These are phyloP conservation scores for Podospora tetraspora DNA, from an alignment of 495 filamentous ascomycete species.

Conservation along the genomic window DNA sequence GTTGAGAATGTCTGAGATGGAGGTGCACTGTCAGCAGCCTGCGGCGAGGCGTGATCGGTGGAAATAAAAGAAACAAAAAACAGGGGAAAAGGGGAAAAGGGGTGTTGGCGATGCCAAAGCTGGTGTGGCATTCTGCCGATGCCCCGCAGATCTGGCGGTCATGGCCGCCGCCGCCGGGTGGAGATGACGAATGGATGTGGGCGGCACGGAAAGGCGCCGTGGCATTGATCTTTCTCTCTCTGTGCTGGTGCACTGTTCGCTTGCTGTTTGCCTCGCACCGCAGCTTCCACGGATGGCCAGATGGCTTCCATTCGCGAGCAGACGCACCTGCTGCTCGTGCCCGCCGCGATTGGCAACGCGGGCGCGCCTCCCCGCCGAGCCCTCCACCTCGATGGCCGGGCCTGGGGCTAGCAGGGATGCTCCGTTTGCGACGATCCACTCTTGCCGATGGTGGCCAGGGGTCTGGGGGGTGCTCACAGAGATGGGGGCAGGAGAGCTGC, in stretches of 20 bases:
- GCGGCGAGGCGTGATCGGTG: background rate
- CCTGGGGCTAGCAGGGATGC: constrained; percentile 11
- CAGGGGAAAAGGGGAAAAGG: background rate
- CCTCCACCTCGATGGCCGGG: constrained; percentile 2
- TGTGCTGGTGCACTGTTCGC: background rate
- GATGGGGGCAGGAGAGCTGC: background rate
- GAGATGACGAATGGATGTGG: background rate
- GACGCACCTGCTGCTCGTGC: background rate
- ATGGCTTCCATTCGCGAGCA: background rate
- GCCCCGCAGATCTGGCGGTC: constrained; percentile 9
- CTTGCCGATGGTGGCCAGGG: constrained; percentile 9
- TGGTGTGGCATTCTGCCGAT: constrained; percentile 6
- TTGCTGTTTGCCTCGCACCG: background rate
- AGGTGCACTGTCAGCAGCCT: background rate
- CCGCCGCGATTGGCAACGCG: background rate
- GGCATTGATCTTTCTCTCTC: too few relatives aligned
- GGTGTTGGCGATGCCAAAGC: background rate
- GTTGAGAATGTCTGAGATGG: background rate
- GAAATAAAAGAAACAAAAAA: background rate
- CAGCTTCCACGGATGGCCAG: background rate
- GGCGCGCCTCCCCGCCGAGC: constrained; percentile 8
- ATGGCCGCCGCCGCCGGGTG: background rate
- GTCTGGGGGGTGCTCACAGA: background rate
- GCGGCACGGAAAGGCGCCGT: background rate
- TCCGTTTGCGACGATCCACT: constrained; percentile 14